Conservation (phyloP, 495 filamentous ascomycete species). For the Penicillium cosmopolitanum region DNA sequence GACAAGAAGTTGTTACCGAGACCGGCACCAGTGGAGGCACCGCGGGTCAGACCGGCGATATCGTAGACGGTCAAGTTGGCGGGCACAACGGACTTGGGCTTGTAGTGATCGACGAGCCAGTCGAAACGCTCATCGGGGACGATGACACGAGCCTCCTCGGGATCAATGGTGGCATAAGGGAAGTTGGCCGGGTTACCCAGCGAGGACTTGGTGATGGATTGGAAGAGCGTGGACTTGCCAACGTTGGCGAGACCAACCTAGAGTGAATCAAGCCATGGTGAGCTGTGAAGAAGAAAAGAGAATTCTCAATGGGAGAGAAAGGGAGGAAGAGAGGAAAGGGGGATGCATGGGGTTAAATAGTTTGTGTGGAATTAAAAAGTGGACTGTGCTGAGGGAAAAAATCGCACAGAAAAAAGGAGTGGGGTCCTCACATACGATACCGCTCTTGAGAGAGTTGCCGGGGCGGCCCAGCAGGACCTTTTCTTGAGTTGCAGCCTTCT, state of each 20-base stretch:
- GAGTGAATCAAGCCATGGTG: conserved; percentile 8
- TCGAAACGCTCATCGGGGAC: conserved; percentile 96
- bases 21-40: conserved; percentile 95
- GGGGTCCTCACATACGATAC: conserved; percentile 85
- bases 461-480: conserved; percentile 80
- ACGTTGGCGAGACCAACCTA: conserved; percentile 99
- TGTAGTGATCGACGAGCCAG: conserved; percentile 94
- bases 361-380: conserved; percentile 39
- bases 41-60: conserved; percentile 95
- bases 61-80: conserved; percentile 99
- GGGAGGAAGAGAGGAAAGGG: conserved; percentile 26
- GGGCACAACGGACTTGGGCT: conserved; percentile 93
- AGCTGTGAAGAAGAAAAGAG: conserved; percentile 9
- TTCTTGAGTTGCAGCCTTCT: conserved; percentile 58
- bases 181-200: conserved; percentile 99
- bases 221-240: conserved; percentile 99
- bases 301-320: conserved; percentile 1
- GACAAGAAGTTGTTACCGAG: conserved; percentile 98
- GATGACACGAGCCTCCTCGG: conserved; percentile 96
- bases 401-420: conserved; percentile 34
- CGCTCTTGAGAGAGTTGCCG: conserved; percentile 98
- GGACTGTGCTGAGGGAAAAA: conserved; percentile 42
- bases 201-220: conserved; percentile 97
- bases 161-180: conserved; percentile 98
- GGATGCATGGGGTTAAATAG: conserved; percentile 32